Evolutionary conservation across 2,329 filamentous ascomycete species (phyloP).

Genomic region (Lecanicillium sp.): DNA sequence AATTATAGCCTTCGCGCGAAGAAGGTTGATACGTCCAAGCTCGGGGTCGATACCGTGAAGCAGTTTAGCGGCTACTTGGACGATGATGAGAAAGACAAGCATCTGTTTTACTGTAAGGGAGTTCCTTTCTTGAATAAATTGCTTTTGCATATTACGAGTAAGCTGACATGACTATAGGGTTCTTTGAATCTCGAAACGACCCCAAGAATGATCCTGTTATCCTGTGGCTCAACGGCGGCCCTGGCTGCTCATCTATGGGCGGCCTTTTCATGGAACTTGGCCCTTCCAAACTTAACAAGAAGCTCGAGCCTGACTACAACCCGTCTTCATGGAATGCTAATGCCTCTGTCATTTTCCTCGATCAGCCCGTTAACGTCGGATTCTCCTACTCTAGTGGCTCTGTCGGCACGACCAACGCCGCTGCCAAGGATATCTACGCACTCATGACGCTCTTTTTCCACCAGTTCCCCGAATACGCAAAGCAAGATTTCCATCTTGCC

Average conservation of each 20-base stretch:
- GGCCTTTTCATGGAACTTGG: conserved; percentile 97
- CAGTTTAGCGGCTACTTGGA: conserved; percentile 98
- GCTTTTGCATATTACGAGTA: background rate
- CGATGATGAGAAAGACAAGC: conserved; percentile 93
- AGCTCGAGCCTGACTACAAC: conserved; percentile 77
- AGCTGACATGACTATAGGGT: conserved; percentile 35
- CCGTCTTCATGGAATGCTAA: conserved; percentile 93
- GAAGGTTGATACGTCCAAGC: conserved; percentile 74
- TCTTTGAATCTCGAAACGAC: conserved; percentile 98
- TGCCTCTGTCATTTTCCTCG: conserved; percentile 97
- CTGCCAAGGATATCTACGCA: conserved; percentile 95
- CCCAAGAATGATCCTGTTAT: conserved; percentile 94
- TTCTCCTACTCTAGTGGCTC: conserved; percentile 90
- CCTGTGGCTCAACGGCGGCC: conserved; percentile 90
- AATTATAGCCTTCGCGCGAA: conserved; percentile 84
- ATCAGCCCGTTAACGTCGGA: conserved; percentile 97
- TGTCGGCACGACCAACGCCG: conserved; percentile 89
- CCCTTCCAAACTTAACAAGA: conserved; percentile 78
- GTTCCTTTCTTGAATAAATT: background rate
- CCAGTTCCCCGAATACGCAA: conserved; percentile 91
- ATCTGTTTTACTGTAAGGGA: conserved; percentile 79
- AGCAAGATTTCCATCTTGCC: conserved; percentile 95
- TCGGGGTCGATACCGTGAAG: conserved; percentile 89
- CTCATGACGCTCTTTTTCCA: conserved; percentile 97
- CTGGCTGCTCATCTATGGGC: conserved; percentile 92